Evolutionary conservation across 495 filamentous ascomycete genomes (phyloP).

Genomic region (Xylaria bambusicola): DNA sequence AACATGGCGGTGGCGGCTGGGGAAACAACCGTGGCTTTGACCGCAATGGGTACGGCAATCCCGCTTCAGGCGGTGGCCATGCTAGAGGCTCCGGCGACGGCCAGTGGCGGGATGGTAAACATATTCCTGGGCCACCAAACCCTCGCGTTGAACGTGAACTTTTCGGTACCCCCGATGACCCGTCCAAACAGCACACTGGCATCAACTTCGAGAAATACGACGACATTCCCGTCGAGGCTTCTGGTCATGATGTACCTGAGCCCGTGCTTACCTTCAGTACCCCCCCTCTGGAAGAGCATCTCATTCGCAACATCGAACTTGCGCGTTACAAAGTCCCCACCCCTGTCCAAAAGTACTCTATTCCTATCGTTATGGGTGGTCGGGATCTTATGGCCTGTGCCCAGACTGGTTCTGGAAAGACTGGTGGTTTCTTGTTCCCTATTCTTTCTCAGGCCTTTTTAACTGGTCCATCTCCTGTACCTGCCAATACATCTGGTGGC

Average conservation of each 20-base stretch:
- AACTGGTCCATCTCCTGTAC: conserved; percentile 73
- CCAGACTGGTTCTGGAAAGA: conserved; percentile 98
- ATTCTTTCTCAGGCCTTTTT: conserved; percentile 95
- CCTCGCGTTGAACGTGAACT: conserved; percentile 90
- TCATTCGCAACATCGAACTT: conserved; percentile 86
- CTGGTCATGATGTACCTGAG: conserved; percentile 90
- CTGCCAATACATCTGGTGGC: conserved; percentile 60
- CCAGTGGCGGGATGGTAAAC: conserved; percentile 95
- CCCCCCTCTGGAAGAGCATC: conserved; percentile 90
- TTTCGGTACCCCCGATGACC: conserved; percentile 91
- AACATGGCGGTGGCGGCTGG: conserved; percentile 24
- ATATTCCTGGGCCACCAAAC: conserved; percentile 86
- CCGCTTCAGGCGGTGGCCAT: conserved; percentile 58
- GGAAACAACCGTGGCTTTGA: conserved; percentile 40
- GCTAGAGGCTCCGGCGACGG: conserved; percentile 87
- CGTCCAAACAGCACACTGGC: conserved; percentile 89
- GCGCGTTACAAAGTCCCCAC: conserved; percentile 93
- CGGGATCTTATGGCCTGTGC: conserved; percentile 99
- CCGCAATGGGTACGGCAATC: conserved; percentile 71
- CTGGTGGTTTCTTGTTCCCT: conserved; percentile 97
- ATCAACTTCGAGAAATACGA: conserved; percentile 99
- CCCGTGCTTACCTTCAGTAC: conserved; percentile 87
- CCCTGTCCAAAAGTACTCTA: conserved; percentile 97
- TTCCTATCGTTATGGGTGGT: conserved; percentile 94
- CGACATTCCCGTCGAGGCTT: conserved; percentile 97